Evolutionary conservation across 495 filamentous ascomycete genomes (phyloP).

Genomic region (Hypomontagnella monticulosa): DNA sequence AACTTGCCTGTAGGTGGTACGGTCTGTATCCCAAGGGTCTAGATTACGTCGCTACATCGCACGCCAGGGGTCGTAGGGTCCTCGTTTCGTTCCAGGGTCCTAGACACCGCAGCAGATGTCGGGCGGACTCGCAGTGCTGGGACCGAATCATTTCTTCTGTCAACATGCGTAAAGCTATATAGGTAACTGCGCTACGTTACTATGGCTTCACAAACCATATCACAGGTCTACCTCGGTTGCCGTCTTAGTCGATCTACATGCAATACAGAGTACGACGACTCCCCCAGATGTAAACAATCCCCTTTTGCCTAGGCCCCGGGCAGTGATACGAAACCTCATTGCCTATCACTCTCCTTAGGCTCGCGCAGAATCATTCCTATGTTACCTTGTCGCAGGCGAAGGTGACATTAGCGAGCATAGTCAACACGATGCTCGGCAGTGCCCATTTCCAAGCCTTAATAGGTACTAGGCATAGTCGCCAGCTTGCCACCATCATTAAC

Average conservation of each 20-base stretch:
- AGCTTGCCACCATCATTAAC: conserved; percentile 67
- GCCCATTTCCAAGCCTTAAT: conserved; percentile 44
- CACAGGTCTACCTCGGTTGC: conserved; percentile 6
- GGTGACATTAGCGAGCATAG: background rate
- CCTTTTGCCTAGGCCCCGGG: background rate
- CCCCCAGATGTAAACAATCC: background rate
- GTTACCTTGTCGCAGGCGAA: background rate
- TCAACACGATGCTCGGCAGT: background rate
- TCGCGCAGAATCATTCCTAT: background rate
- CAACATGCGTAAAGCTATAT: background rate
- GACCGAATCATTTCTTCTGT: conserved; percentile 3
- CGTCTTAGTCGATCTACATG: conserved; percentile 8
- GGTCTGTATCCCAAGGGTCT: conserved; percentile 42
- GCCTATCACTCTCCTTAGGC: background rate
- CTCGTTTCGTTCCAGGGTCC: conserved; percentile 4
- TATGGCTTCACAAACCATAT: background rate
- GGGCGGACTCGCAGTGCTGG: background rate
- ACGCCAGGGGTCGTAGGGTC: conserved; percentile 19
- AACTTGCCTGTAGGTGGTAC: conserved; percentile 35
- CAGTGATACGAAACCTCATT: conserved; percentile 13
- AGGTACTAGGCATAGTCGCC: conserved; percentile 53
- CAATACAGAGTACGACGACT: background rate
- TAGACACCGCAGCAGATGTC: conserved; percentile 5
- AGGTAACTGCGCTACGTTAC: conserved; percentile 18
- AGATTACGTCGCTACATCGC: conserved; percentile 14